These are phyloP conservation scores for Syncephalis fuscata DNA, from an alignment of 371 early-diverging fungal species.

Conservation along the genomic window DNA sequence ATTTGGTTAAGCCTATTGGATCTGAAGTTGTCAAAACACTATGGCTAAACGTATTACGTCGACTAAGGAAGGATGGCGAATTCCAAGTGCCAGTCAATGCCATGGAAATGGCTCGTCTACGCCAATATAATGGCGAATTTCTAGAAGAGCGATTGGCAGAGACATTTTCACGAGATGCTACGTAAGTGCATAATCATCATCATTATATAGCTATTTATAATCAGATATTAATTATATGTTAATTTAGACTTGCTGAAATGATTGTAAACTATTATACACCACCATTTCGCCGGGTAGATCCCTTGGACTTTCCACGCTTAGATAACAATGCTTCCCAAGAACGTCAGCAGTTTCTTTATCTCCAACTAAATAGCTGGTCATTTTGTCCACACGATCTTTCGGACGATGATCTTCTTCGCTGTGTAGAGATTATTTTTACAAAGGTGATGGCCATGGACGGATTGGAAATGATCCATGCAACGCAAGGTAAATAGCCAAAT, in stretches of 20 bases:
- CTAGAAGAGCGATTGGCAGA: constrained; percentile 3
- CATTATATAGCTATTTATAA: background rate
- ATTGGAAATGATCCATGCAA: constrained; percentile 22
- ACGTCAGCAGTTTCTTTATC: constrained; percentile 19
- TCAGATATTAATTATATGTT: background rate
- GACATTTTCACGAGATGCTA: background rate
- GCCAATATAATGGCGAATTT: background rate
- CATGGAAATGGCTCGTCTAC: too few species aligned
- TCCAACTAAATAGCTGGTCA: constrained; percentile 37
- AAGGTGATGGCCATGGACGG: constrained; percentile 35
- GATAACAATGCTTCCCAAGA: constrained; percentile 13
- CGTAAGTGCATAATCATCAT: too few species aligned
- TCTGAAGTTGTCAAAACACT: constrained; percentile 7
- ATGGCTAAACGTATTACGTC: background rate
- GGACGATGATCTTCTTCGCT: constrained; percentile 41
- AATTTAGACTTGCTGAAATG: constrained; percentile 3
- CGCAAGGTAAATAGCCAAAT: constrained; percentile 24
- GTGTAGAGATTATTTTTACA: constrained; percentile 42
- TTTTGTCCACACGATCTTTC: constrained; percentile 45
- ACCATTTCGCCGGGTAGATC: constrained; percentile 4
- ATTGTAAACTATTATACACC: constrained; percentile 19
- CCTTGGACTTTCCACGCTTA: constrained; percentile 7
- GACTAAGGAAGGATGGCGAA: too few species aligned
- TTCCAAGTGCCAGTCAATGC: too few species aligned
- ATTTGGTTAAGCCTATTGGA: constrained; percentile 7